Evolutionary conservation across 441 rosid genomes (phyloP), one percentile per base, ranked within the genome.

Genomic region (Omphalea diandra): DNA sequence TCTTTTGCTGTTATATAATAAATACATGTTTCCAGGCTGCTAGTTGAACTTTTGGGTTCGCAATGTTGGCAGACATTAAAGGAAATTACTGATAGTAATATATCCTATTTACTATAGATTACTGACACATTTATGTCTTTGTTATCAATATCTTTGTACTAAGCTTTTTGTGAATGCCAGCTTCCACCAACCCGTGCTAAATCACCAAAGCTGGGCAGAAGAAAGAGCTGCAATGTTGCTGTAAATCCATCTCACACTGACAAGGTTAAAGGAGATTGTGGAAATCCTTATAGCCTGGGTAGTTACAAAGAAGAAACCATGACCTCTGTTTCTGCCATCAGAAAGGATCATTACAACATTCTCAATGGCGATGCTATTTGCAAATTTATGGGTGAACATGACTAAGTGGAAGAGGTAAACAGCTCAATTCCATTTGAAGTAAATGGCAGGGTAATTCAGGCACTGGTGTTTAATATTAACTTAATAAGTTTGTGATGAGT

Each of bases 171-270:
- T 74, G 62, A 43, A 60, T 75, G 64, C 74, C 87, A 94, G 99
- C 71, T 87, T 80, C 98, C 97, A 63, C 89, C 97, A 79, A 92
- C 99, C 58, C 93, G 98, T 52, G 91, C 99, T 77, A 94, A 85
- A 83, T 94, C 99, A 65, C 99, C 99, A 17, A 94, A 85, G 81
- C 85, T 92, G 35, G 96, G 97, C 0, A 83, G 96, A 68, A 89
- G 90, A 75, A 94, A 86, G 82, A 87, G 89, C 84, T 80, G 73
- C 61, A 75, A 74, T 44, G 80, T 86, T 77, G 75, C 79, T 35
- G 77, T 65, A 57, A 66, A 59, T 78, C 66, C 77, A 54, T 72
- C 72, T 43, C 76, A 82, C 68, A 83, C 83, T 44, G 86, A 79
- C 61, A 83, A 65, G 69, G 71, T 73, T 38, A 84, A 79, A 80